Evolutionary conservation across 208 protist genomes (phyloP), one percentile per base, ranked within the genome.

Genomic region (Entamoeba invadens): DNA sequence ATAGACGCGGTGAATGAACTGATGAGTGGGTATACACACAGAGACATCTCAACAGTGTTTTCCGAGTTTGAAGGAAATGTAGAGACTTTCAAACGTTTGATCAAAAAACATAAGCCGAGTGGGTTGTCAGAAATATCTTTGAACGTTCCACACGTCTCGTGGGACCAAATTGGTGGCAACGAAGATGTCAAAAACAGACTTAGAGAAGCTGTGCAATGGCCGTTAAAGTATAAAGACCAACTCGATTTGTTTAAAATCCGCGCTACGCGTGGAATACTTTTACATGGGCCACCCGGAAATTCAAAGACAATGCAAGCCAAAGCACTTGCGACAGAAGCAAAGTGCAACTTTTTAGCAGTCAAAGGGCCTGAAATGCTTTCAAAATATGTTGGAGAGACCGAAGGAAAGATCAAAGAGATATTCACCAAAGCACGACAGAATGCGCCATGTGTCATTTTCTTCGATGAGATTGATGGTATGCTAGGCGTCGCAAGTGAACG

Each of bases 341-440:
- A 94, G 21, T 25, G 97, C 18, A 98, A 98, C 94, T 98, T 99
- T 93, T 94, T 99, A 44, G 95, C 97, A 16, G 96, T 99, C 42
- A 98, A 98, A 95, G 96, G 96, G 12, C 95, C 95, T 4, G 95
- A 97, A 57, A 77, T 98, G 38, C 97, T 98, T 68, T 96, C 94
- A 31, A 98, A 98, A 94, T 99, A 96, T 95, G 98, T 99, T 2
- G 98, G 98, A 45, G 98, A 99, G 68, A 97, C 96, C 45, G 98
- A 99, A 94, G 96, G 96, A 10, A 98, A 95, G 16, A 95, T 99
- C 4, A 94, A 96, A 10, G 96, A 97, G 50, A 93, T 98, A 0
- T 99, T 99, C 93, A 93, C 94, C 45, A 96, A 96, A 44, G 98
- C 98, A 1, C 95, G 97, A 35, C 94, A 95, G 31, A 95, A 96